Conservation (phyloP, 768 basidiomycete genomes). For the Artomyces pyxidatus region DNA sequence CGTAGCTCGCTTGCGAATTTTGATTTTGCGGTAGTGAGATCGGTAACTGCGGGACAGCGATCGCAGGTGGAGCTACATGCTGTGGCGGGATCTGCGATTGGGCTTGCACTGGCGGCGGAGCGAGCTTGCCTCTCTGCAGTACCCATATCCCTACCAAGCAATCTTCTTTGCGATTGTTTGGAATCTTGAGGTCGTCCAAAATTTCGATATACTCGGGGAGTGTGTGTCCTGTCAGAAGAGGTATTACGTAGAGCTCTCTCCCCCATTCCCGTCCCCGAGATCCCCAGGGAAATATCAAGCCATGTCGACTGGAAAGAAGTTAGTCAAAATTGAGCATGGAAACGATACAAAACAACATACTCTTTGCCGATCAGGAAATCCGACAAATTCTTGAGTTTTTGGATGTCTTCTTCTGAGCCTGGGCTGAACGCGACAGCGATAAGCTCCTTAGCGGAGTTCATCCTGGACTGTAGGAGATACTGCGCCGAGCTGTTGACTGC, state of each 20-base stretch:
- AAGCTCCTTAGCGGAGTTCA: slow-evolving; percentile 73
- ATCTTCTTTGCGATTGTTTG: slow-evolving; percentile 52
- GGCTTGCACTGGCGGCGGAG: slow-evolving; percentile 12
- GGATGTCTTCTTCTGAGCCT: slow-evolving; percentile 31
- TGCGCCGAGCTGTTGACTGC: slow-evolving; percentile 66
- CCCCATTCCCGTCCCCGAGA: slow-evolving; percentile 65
- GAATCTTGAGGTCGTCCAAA: slow-evolving; percentile 65
- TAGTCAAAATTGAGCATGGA: slow-evolving; percentile 6
- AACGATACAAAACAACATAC: slow-evolving; percentile 31
- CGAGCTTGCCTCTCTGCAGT: slow-evolving; percentile 73
- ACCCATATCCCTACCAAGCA: slow-evolving; percentile 80
- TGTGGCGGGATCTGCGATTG: background rate
- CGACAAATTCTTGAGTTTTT: slow-evolving; percentile 52
- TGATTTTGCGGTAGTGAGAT: background rate
- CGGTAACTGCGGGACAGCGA: slow-evolving; percentile 10
- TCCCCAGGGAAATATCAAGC: slow-evolving; percentile 83
- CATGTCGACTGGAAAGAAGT: slow-evolving; percentile 57
- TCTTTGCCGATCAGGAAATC: slow-evolving; percentile 66
- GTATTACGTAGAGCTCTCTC: slow-evolving; percentile 82
- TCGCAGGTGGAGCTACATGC: background rate
- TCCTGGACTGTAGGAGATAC: slow-evolving; percentile 69
- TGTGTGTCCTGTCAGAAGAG: slow-evolving; percentile 53
- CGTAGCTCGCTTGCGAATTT: no score
- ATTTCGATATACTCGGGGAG: slow-evolving; percentile 84
- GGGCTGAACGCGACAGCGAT: slow-evolving; percentile 71